Base-by-base conservation (phyloP, 2,329 filamentous ascomycete genomes). In the Stachybotrys elegans region DNA sequence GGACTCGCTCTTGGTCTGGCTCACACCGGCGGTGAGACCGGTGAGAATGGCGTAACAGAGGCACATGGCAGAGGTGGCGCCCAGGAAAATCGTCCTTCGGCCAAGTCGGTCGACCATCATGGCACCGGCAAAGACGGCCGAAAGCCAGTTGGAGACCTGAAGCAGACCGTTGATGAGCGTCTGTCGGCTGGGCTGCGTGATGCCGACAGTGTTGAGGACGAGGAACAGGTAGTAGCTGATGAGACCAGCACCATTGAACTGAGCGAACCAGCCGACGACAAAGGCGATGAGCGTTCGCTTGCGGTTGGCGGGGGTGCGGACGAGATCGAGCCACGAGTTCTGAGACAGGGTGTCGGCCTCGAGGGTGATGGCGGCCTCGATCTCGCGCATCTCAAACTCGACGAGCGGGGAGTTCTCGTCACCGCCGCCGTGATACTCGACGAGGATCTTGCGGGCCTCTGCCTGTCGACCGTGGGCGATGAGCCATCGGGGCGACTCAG, bases 401-500 rank as follows among this genome's bases (percentile, higher is more conserved):
- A 72, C 69, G 3, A 73, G 60, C 1, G 66, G 63, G 12, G 70
- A 62, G 13, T 58, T 46, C 0, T 53, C 46, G 36, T 72, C 65
- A 2, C 67, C 68, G 16, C 70, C 70, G 1, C 67, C 62, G 32
- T 72, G 70, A 34, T 69, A 70, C 4, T 58, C 60, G 4, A 53
- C 58, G 3, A 73, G 57, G 8, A 72, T 62, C 12, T 59, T 56
- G 22, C 56, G 57, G 4, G 69, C 66, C 22, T 69, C 59, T 27
- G 59, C 59, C 19, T 57, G 48, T 20, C 58, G 58, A 22, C 61
- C 63, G 19, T 53, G 54, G 14, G 61, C 60, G 21, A 66, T 51
- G 6, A 67, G 60, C 46, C 51, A 62, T 46, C 48, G 47, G 3
- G 59, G 59, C 0, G 54, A 59, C 11, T 62, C 58, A 3, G 59